Conservation (phyloP, 2,329 filamentous ascomycete species). For the Diaporthe aspalathi region DNA sequence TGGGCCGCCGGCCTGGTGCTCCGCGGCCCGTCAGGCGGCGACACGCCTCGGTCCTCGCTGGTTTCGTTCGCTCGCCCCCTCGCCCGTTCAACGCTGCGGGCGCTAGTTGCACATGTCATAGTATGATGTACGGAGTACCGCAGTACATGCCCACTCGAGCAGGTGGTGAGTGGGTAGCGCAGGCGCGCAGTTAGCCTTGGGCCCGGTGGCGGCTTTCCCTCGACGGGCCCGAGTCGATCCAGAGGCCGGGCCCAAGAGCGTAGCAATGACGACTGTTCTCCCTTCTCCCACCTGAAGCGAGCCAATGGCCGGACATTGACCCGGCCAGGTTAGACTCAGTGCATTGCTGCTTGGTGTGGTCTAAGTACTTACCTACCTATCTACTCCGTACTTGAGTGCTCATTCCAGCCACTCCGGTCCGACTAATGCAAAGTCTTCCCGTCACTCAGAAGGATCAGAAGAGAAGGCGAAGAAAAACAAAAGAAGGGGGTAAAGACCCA, state of each 20-base stretch:
- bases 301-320: background rate
- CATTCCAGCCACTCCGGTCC: background rate
- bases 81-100: slow-evolving; percentile 12
- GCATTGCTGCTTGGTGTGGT: too few species aligned
- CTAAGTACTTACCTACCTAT: too few species aligned
- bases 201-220: slow-evolving; percentile 2
- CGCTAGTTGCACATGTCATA: background rate
- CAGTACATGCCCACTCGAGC: too few species aligned
- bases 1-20: slow-evolving; percentile 17
- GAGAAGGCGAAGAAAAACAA: background rate
- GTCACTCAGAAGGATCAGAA: too few species aligned
- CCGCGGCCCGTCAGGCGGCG: slow-evolving; percentile 20
- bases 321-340: background rate
- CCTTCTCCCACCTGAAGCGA: background rate
- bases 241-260: background rate
- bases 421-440: background rate
- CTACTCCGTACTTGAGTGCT: background rate
- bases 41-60: slow-evolving; percentile 18
- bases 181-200: background rate
- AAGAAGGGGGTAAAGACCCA: background rate
- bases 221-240: background rate
- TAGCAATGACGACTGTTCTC: background rate
- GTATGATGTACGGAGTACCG: too few species aligned
- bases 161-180: background rate
- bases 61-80: background rate